Conservation (phyloP, 1,284 basidiomycete genomes). For the Tremellales sp. region DNA sequence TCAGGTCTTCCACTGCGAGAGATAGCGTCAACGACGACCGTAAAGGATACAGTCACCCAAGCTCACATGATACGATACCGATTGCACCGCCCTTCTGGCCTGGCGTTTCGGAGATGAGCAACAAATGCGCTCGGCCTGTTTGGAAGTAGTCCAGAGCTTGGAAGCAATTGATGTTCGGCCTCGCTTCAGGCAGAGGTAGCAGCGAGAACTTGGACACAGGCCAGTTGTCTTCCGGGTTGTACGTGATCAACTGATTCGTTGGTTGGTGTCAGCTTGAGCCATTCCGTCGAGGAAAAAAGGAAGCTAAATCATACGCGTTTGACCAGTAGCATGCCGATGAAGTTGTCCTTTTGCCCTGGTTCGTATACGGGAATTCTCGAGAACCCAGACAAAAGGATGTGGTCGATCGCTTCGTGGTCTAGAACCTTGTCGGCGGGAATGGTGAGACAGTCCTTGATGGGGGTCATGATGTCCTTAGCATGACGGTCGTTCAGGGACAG, state of each 20-base stretch:
- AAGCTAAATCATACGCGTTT: slow-evolving; percentile 60
- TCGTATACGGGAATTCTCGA: slow-evolving; percentile 91
- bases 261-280: slow-evolving; percentile 2
- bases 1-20: slow-evolving; percentile 46
- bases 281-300: neutral
- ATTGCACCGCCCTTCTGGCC: slow-evolving; percentile 74
- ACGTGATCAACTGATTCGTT: slow-evolving; percentile 79
- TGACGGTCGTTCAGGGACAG: slow-evolving; percentile 79
- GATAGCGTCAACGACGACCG: slow-evolving; percentile 1
- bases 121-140: slow-evolving; percentile 88
- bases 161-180: slow-evolving; percentile 76
- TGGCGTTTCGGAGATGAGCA: slow-evolving; percentile 79
- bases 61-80: slow-evolving; percentile 61
- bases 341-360: slow-evolving; percentile 67
- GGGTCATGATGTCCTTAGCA: slow-evolving; percentile 81
- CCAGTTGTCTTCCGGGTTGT: slow-evolving; percentile 76
- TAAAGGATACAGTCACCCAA: neutral
- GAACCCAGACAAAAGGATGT: slow-evolving; percentile 74
- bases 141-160: slow-evolving; percentile 64
- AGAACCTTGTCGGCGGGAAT: slow-evolving; percentile 67
- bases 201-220: slow-evolving; percentile 71
- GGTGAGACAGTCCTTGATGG: slow-evolving; percentile 57
- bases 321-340: slow-evolving; percentile 80
- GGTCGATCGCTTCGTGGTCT: slow-evolving; percentile 72
- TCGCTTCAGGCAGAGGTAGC: slow-evolving; percentile 86